These are phyloP conservation scores for Lentinula sp. DNA, from an alignment of 768 basidiomycete species.

Conservation along the genomic window DNA sequence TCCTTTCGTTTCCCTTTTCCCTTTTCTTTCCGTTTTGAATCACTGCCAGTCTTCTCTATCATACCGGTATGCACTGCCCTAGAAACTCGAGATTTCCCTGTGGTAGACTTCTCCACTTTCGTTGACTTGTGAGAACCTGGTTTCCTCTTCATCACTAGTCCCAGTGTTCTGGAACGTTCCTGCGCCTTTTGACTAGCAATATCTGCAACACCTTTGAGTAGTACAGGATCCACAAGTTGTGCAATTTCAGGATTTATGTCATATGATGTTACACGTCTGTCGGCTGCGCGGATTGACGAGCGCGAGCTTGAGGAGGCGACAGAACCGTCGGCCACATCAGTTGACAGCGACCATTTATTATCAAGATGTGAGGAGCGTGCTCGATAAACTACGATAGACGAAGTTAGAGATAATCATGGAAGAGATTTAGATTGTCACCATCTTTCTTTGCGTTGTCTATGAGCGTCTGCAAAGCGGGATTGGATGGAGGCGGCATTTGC, in stretches of 20 bases:
- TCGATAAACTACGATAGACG: neutral
- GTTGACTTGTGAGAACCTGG: neutral
- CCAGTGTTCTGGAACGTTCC: neutral
- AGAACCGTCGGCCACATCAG: neutral
- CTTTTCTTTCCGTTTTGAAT: neutral
- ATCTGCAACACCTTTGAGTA: neutral
- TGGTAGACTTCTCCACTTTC: neutral
- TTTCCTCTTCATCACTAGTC: neutral
- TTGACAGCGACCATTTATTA: neutral
- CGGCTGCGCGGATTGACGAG: neutral
- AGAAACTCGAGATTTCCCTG: neutral
- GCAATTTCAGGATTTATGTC: neutral
- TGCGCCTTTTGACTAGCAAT: neutral
- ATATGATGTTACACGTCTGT: neutral
- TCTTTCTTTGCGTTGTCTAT: neutral
- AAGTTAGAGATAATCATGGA: neutral
- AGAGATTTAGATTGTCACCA: neutral
- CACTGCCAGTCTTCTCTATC: neutral
- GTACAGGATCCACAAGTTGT: neutral
- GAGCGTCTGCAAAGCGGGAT: neutral
- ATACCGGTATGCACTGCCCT: neutral
- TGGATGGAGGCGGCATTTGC: conserved; percentile 4
- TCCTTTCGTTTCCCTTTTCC: neutral
- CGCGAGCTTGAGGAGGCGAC: neutral
- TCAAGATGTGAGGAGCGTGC: neutral